These are phyloP conservation scores for Stenocarpella maydis DNA, from an alignment of 2,329 filamentous ascomycete species.

Conservation along the genomic window DNA sequence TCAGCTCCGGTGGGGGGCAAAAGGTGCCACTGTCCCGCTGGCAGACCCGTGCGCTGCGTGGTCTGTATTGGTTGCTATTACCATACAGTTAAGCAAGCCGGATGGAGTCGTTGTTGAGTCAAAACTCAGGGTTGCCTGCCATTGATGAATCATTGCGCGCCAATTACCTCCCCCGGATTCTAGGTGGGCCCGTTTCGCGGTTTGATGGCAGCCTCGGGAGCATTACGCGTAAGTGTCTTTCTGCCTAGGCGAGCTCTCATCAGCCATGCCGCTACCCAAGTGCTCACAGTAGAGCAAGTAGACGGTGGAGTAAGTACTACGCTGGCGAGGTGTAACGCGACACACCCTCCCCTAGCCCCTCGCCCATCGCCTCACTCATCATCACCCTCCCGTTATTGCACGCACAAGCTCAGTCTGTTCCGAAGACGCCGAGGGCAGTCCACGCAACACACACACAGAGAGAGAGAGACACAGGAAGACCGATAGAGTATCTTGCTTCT, in stretches of 20 bases:
- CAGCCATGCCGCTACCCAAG: conserved; percentile 8
- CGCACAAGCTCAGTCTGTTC: conserved; percentile 10
- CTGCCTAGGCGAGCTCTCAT: conserved; percentile 29
- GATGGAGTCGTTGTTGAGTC: conserved; percentile 12
- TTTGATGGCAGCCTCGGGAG: conserved; percentile 4
- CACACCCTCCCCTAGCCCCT: neutral
- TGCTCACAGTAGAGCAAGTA: neutral
- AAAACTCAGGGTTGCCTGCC: neutral
- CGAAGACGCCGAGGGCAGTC: conserved; percentile 15
- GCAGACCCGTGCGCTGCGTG: neutral
- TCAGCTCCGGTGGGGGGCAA: neutral
- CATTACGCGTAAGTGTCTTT: conserved; percentile 11
- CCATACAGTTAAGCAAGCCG: neutral
- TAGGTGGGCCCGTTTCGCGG: neutral
- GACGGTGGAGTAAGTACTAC: neutral
- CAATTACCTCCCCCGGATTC: neutral
- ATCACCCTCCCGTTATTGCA: conserved; percentile 5
- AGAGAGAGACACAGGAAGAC: no score
- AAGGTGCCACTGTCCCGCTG: neutral
- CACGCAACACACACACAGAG: neutral
- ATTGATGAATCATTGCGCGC: conserved; percentile 29
- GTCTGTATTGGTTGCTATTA: neutral
- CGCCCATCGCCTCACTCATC: conserved; percentile 18
- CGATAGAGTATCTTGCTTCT: neutral
- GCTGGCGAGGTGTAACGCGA: conserved; percentile 17